A percentile compares a stretch with the other conserved stretches of the same genome.
phyloP scores from a whole-genome alignment of 75 land plant genomes.

The Sequoia sempervirens region DNA sequence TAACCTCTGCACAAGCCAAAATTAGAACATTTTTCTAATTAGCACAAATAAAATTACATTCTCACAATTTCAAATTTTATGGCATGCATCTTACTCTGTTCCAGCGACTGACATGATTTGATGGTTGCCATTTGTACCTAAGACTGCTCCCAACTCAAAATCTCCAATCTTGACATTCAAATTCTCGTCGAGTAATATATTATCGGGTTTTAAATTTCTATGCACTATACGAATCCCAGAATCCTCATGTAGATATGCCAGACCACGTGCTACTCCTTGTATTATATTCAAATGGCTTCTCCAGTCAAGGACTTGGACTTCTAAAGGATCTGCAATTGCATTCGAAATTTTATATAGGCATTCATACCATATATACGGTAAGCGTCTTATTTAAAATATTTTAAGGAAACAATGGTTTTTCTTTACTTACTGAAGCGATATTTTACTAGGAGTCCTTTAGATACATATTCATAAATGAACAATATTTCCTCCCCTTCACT shows the following conservation, averaged over 20 bases:
- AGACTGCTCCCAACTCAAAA: neutral
- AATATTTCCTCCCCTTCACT: neutral
- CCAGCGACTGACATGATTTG: neutral
- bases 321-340: neutral
- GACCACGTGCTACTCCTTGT: constrained; percentile 13
- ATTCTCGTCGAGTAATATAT: constrained; percentile 9
- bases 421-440: neutral
- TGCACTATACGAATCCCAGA: constrained; percentile 7
- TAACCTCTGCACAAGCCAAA: too few relatives aligned
- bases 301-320: neutral
- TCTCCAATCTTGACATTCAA: constrained; percentile 6
- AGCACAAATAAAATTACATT: too few relatives aligned
- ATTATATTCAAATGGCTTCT: neutral
- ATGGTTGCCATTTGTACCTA: neutral
- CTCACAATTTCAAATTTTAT: neutral
- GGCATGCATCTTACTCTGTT: neutral
- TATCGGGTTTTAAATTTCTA: constrained; percentile 2
- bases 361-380: neutral
- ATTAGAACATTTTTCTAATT: too few relatives aligned
- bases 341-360: neutral
- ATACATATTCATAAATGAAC: neutral
- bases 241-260: constrained; percentile 19
- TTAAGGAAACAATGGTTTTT: neutral
- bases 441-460: neutral
- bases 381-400: neutral